A percentile compares a stretch with the other conserved stretches of the same genome.
These are phyloP conservation scores for Lagerstroemia speciosa DNA, from an alignment of 345 rosid species.

Conservation along the genomic window DNA sequence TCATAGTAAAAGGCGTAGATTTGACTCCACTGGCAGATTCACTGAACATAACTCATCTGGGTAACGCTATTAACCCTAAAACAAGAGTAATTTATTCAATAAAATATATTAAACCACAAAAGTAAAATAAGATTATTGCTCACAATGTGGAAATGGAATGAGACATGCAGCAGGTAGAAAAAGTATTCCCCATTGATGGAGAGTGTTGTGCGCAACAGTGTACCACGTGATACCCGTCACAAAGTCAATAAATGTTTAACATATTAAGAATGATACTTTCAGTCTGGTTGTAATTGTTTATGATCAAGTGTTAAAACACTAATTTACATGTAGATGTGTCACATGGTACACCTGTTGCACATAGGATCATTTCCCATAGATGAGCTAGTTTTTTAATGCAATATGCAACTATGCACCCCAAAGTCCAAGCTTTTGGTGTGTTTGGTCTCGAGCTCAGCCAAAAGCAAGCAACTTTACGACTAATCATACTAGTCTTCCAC, in stretches of 20 bases:
- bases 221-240: no score
- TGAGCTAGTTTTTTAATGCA: neutral
- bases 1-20: neutral
- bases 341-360: no score
- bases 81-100: no score
- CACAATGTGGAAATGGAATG: no score
- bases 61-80: neutral
- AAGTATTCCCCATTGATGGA: neutral
- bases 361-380: neutral
- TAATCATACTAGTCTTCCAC: neutral
- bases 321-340: no score
- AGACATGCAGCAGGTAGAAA: no score
- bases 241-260: no score
- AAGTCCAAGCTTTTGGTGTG: slow-evolving; percentile 1
- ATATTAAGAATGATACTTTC: no score
- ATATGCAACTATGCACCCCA: neutral
- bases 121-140: neutral
- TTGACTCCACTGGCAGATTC: neutral
- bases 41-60: neutral
- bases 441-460: no score
- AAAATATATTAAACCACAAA: neutral
- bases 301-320: no score
- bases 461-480: neutral
- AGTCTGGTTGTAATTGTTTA: no score
- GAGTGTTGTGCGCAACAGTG: no score